Evolutionary conservation across 345 rosid genomes (phyloP).

Genomic region (Leavenworthia alabamica): DNA sequence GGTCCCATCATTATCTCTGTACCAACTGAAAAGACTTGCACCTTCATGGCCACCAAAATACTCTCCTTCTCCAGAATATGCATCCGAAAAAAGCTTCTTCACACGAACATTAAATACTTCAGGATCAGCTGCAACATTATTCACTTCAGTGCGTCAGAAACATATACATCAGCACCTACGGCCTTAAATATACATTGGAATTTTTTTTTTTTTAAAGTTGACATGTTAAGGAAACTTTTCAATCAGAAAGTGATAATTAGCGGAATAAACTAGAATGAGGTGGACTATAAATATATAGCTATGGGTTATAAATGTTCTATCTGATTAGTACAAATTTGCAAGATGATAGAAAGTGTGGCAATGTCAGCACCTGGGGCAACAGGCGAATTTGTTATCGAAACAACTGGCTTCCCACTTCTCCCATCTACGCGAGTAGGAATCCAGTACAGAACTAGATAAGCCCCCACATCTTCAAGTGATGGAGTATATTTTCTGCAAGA

Average conservation of each 20-base stretch:
- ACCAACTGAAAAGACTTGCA: conserved; percentile 86
- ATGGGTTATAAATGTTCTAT: not conserved
- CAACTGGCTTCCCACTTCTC: conserved; percentile 74
- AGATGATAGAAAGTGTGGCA: not conserved
- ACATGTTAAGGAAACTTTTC: not conserved
- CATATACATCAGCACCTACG: not conserved
- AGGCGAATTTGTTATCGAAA: conserved; percentile 59
- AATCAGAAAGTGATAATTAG: conserved; percentile 3
- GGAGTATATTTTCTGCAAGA: conserved; percentile 69
- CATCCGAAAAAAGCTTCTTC: conserved; percentile 51
- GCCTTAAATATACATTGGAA: not conserved
- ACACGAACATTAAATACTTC: conserved; percentile 58
- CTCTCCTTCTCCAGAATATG: conserved; percentile 82
- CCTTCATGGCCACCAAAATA: conserved; percentile 96
- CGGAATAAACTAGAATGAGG: conserved; percentile 4
- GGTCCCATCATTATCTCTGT: conserved; percentile 75
- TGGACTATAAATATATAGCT: not conserved
- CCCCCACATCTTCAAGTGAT: conserved; percentile 80
- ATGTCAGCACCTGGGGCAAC: conserved; percentile 64
- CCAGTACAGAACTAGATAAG: conserved; percentile 75
- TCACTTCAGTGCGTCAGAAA: conserved; percentile 23
- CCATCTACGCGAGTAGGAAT: conserved; percentile 80
- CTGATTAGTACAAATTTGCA: conserved; percentile 1
- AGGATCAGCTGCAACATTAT: conserved; percentile 62
- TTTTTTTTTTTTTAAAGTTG: not conserved